These are phyloP conservation scores for Chara braunii DNA, from an alignment of 139 green algal genomes.

Conservation along the genomic window DNA sequence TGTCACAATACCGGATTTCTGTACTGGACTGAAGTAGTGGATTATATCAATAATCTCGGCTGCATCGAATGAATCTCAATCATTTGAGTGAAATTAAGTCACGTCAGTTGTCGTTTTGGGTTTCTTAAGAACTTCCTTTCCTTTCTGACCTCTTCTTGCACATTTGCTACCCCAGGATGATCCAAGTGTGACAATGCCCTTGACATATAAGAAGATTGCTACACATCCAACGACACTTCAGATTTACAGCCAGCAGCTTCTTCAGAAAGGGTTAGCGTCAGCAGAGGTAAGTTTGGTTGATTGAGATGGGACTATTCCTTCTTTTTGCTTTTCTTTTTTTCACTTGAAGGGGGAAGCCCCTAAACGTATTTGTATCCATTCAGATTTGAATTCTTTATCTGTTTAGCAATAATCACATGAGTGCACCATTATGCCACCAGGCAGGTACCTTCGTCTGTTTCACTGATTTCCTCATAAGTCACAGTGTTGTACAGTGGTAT, in stretches of 20 bases:
- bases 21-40: too few species aligned
- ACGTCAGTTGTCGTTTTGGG: background rate
- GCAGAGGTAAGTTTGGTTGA: conserved; percentile 54
- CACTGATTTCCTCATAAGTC: too few species aligned
- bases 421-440: too few species aligned
- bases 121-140: background rate
- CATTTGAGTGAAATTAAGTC: background rate
- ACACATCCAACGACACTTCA: conserved; percentile 57
- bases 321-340: too few species aligned
- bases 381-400: too few species aligned
- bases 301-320: conserved; percentile 2
- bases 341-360: too few species aligned
- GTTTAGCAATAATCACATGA: too few species aligned
- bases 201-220: conserved; percentile 72
- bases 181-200: conserved; percentile 92
- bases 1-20: too few species aligned
- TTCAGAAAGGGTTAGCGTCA: conserved; percentile 58
- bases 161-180: conserved; percentile 71
- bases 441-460: too few species aligned
- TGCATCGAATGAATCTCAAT: background rate
- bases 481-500: too few species aligned
- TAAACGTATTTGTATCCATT: too few species aligned
- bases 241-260: conserved; percentile 65
- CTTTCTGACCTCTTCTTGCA: background rate
- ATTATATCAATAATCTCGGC: background rate